A percentile compares a stretch with the other conserved stretches of the same genome.
These are phyloP conservation scores for Chrysopogon serrulatus DNA, from an alignment of 176 grass and related monocot species.

Conservation along the genomic window DNA sequence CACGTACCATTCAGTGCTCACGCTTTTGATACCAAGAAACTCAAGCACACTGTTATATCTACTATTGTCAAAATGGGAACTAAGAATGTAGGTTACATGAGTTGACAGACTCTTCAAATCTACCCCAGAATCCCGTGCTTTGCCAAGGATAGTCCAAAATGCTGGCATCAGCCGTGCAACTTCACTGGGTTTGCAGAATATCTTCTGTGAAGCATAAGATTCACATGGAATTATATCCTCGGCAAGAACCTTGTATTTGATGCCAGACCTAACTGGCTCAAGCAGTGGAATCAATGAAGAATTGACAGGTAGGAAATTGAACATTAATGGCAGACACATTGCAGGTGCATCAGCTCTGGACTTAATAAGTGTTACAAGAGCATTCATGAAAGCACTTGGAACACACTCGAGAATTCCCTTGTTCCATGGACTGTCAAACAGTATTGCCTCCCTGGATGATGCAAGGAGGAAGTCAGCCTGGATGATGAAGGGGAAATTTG, in stretches of 20 bases:
- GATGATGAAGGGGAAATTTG: slow-evolving; percentile 66
- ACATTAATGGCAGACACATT: slow-evolving; percentile 29
- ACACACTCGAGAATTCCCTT: slow-evolving; percentile 69
- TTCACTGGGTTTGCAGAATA: slow-evolving; percentile 55
- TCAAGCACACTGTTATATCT: slow-evolving; percentile 31
- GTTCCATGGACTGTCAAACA: slow-evolving; percentile 64
- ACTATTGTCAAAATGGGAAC: slow-evolving; percentile 43
- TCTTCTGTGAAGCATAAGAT: slow-evolving; percentile 42
- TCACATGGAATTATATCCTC: slow-evolving; percentile 64
- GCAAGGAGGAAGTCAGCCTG: slow-evolving; percentile 79
- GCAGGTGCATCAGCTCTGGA: slow-evolving; percentile 22
- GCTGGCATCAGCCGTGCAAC: slow-evolving; percentile 30
- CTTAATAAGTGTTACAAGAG: slow-evolving; percentile 47
- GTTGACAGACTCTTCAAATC: slow-evolving; percentile 45
- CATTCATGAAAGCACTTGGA: slow-evolving; percentile 56
- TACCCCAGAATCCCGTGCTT: slow-evolving; percentile 28
- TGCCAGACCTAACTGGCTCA: slow-evolving; percentile 40
- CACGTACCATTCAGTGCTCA: slow-evolving; percentile 45
- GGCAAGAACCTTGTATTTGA: slow-evolving; percentile 40
- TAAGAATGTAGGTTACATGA: slow-evolving; percentile 53
- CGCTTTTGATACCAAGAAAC: slow-evolving; percentile 44
- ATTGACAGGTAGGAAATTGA: slow-evolving; percentile 48
- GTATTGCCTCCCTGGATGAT: slow-evolving; percentile 61
- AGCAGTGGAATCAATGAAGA: slow-evolving; percentile 35
- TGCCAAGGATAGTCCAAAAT: slow-evolving; percentile 52